Conservation (phyloP, 2,329 filamentous ascomycete genomes). For the Exophiala aquamarina region DNA sequence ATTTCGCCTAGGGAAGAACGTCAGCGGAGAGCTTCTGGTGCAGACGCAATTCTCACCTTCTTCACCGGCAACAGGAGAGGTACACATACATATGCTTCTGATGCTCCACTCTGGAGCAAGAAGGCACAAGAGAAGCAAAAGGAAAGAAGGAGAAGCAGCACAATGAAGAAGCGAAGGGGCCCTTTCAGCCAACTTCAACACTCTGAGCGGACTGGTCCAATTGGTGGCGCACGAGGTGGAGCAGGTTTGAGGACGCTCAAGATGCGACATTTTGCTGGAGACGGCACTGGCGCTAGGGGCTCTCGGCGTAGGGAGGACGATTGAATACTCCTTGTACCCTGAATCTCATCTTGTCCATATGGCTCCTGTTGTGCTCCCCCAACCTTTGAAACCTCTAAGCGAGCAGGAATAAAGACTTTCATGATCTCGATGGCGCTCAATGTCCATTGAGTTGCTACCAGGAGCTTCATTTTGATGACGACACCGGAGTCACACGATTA, state of each 20-base stretch:
- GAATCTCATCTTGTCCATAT: no score
- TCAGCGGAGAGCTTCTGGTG: constrained; percentile 20
- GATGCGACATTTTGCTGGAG: constrained; percentile 1
- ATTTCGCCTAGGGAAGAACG: constrained; percentile 5
- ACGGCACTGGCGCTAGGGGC: neutral
- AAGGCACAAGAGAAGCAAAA: constrained; percentile 16
- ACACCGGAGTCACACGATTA: no score
- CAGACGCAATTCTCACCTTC: constrained; percentile 21
- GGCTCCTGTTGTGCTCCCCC: no score
- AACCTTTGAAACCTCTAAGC: no score
- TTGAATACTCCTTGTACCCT: no score
- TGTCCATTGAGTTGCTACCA: no score
- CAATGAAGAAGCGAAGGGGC: constrained; percentile 11
- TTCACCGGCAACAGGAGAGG: constrained; percentile 23
- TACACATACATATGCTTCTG: constrained; percentile 12
- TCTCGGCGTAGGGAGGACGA: neutral
- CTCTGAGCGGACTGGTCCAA: constrained; percentile 9
- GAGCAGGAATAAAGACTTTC: no score
- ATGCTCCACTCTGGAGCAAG: constrained; percentile 22
- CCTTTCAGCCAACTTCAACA: constrained; percentile 17
- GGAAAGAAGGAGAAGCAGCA: constrained; percentile 2
- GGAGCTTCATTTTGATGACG: no score
- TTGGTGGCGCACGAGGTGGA: constrained; percentile 19
- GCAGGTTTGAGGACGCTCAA: constrained; percentile 1
- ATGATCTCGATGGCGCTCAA: no score